Base-by-base conservation (phyloP, 768 basidiomycete genomes). In the Gautieria morchelliformis region DNA sequence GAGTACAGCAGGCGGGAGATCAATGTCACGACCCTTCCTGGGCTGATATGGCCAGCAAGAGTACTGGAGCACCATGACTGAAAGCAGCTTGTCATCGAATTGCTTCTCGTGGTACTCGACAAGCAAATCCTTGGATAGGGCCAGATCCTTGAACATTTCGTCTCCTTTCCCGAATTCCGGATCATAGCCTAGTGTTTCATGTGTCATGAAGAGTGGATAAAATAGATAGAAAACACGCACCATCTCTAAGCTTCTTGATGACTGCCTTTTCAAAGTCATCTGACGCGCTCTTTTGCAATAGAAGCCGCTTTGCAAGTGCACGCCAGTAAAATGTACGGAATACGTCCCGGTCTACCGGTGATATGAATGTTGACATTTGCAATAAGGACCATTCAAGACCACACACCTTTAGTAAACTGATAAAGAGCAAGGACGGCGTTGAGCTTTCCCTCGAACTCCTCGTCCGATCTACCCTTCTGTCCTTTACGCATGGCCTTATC, bases 81-180 rank as follows among this genome's bases (percentile, higher is more conserved):
- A 78, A 37, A 93, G 71, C 60, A 78, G 83, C 58, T 71, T 73
- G 5, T 73, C 75, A 53, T 69, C 62, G 10, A 67, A 49, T 37
- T 78, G 63, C 62, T 78, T 76, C 27, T 71, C 64, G 58, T 83
- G 78, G 69, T 83, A 89, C 59, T 86, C 85, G 0, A 69, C 66
- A 77, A 91, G 80, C 20, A 81, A 66, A 57, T 94, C 91, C 52
- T 81, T 70, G 1, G 91, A 94, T 17, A 91, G 72, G 0, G 81
- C 80, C 3, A 95, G 73, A 65, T 95, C 93, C 59, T 84, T 93
- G 74, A 97, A 95, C 95, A 98, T 95, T 41, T 91, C 83, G 63
- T 93, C 90, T 51, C 93, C 92, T 73, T 87, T 88, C 8, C 87
- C 89, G 65, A 98, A 98, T 59, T 95, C 93, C 11, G 93, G 88